phyloP scores from a whole-genome alignment of 257 asterid species.

The Solanum clarkiae region DNA sequence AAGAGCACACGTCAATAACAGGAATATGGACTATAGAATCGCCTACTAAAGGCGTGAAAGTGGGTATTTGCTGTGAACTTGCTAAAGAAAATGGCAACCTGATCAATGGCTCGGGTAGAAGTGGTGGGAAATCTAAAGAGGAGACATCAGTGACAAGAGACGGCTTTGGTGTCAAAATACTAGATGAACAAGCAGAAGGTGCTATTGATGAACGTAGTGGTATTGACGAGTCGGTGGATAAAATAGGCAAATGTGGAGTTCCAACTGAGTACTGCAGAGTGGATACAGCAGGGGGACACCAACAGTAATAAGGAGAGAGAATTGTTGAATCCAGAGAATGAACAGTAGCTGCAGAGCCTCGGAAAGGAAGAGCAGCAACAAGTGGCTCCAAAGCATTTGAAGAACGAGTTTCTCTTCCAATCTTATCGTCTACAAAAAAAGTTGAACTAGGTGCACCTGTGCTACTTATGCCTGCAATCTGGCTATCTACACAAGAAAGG shows the following conservation, averaged over 20 bases:
- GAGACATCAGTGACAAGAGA: slow-evolving; percentile 39
- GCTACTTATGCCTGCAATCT: slow-evolving; percentile 13
- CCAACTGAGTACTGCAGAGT: slow-evolving; percentile 30
- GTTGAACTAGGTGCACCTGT: slow-evolving; percentile 18
- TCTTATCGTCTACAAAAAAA: slow-evolving; percentile 14
- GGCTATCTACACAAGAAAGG: slow-evolving; percentile 21
- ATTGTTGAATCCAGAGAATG: slow-evolving; percentile 28
- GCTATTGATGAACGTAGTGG: slow-evolving; percentile 58
- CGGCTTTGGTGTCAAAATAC: slow-evolving; percentile 25
- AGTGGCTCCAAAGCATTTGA: slow-evolving; percentile 26
- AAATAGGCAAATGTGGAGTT: slow-evolving; percentile 24
- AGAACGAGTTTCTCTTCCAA: slow-evolving; percentile 24
- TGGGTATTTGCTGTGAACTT: slow-evolving; percentile 62
- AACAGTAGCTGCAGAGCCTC: slow-evolving; percentile 24
- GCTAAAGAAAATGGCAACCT: slow-evolving; percentile 32
- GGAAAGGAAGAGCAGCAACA: slow-evolving; percentile 10
- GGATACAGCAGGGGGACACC: slow-evolving; percentile 77
- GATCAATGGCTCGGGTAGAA: slow-evolving; percentile 41
- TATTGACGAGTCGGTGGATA: slow-evolving; percentile 36
- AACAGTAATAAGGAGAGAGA: slow-evolving; percentile 70
- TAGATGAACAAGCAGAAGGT: slow-evolving; percentile 26
- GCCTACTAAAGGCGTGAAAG: slow-evolving; percentile 70
- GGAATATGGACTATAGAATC: slow-evolving; percentile 93
- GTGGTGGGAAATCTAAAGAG: slow-evolving; percentile 50
- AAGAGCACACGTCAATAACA: slow-evolving; percentile 73